phyloP scores from a whole-genome alignment of 768 basidiomycete genomes.

The Lanmaoa pseudosensibilis region DNA sequence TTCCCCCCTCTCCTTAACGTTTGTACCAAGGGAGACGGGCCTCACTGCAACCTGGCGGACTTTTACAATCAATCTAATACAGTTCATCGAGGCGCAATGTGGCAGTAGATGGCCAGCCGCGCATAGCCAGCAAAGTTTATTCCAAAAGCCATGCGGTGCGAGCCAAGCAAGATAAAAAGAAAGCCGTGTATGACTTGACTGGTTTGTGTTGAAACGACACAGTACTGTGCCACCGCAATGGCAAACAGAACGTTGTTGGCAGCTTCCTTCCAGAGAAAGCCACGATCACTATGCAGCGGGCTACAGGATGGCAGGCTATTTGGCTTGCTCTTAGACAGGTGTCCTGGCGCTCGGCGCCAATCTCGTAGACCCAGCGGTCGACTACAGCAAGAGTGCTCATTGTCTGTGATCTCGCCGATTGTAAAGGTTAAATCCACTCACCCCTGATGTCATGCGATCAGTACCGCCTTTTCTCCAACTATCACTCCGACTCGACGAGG shows the following conservation, averaged over 20 bases:
- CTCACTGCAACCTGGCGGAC: not conserved
- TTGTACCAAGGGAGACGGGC: not conserved
- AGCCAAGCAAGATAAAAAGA: conserved; percentile 8
- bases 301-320: conserved; percentile 21
- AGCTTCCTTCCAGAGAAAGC: not conserved
- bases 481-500: conserved; percentile 1
- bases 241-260: not conserved
- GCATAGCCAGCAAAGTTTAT: conserved; percentile 1
- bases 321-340: conserved; percentile 1
- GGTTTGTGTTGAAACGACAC: not conserved
- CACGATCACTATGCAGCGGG: not conserved
- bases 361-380: not conserved
- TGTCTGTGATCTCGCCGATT: conserved; percentile 20
- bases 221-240: conserved; percentile 2
- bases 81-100: not conserved
- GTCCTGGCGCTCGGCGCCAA: not conserved
- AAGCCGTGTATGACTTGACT: conserved; percentile 1
- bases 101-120: conserved; percentile 1
- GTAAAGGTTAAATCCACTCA: conserved; percentile 23
- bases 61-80: not conserved
- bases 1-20: not conserved
- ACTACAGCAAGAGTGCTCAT: conserved; percentile 9
- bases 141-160: not conserved
- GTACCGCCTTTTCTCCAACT: conserved; percentile 14
- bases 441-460: conserved; percentile 20